These are phyloP conservation scores for Lotus japonicus DNA, from an alignment of 306 rosid genomes.

Conservation along the genomic window DNA sequence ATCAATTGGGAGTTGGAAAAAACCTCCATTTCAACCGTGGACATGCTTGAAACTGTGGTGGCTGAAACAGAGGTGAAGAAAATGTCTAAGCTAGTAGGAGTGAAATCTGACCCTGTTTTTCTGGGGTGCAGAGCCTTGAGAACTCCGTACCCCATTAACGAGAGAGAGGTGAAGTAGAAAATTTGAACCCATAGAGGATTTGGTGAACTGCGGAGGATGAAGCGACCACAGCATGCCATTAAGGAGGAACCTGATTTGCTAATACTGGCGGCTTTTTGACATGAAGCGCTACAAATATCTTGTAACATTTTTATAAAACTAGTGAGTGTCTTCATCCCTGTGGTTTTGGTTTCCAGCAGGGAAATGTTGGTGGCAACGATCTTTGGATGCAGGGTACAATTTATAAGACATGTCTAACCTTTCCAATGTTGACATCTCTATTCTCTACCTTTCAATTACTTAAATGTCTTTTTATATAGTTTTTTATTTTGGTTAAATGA, in stretches of 20 bases:
- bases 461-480: too few relatives aligned
- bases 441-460: too few relatives aligned
- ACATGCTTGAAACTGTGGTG: constrained; percentile 60
- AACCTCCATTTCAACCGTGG: constrained; percentile 56
- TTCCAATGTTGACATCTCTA: too few relatives aligned
- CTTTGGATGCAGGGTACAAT: not conserved
- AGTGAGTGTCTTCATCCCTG: not conserved
- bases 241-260: constrained; percentile 16
- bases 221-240: not conserved
- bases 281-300: constrained; percentile 9
- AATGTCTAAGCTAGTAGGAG: constrained; percentile 32
- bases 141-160: constrained; percentile 33
- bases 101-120: not conserved
- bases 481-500: too few relatives aligned
- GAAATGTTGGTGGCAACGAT: not conserved
- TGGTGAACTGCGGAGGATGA: constrained; percentile 5
- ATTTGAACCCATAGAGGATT: constrained; percentile 39
- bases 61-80: constrained; percentile 61
- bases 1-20: constrained; percentile 48
- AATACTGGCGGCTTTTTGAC: not conserved
- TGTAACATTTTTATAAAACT: constrained; percentile 13
- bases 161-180: constrained; percentile 35
- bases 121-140: constrained; percentile 24
- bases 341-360: not conserved
- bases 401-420: too few relatives aligned